Percentiles rank a stretch among this genome's conserved stretches.
These are phyloP conservation scores for Pseudocercospora fuligena DNA, from an alignment of 2,329 filamentous ascomycete genomes.

Conservation along the genomic window DNA sequence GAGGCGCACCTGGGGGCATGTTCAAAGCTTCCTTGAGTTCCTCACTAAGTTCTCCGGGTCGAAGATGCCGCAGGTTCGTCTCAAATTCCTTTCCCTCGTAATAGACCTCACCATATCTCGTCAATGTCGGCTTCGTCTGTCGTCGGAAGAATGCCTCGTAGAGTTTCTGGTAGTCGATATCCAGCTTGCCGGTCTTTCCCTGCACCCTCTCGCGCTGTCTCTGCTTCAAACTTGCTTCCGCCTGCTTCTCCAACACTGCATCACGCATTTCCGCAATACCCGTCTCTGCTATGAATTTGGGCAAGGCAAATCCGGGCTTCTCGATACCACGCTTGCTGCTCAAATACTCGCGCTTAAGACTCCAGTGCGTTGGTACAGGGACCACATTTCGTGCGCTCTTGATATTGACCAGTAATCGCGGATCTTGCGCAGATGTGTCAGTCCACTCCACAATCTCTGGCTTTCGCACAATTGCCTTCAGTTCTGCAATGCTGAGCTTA, in stretches of 20 bases:
- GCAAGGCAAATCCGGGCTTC: conserved; percentile 88
- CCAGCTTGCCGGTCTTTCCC: conserved; percentile 94
- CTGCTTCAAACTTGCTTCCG: conserved; percentile 87
- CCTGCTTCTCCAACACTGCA: conserved; percentile 93
- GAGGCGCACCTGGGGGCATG: conserved; percentile 89
- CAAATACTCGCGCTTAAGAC: conserved; percentile 92
- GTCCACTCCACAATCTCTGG: conserved; percentile 98
- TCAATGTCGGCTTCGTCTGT: conserved; percentile 93
- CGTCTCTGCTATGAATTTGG: conserved; percentile 96
- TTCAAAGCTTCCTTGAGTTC: conserved; percentile 89
- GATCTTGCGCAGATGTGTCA: conserved; percentile 88
- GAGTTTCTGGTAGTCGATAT: conserved; percentile 97
- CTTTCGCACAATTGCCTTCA: conserved; percentile 88
- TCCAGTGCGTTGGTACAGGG: conserved; percentile 92
- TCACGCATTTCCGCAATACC: conserved; percentile 98
- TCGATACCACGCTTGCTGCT: conserved; percentile 97
- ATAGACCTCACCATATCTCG: conserved; percentile 97
- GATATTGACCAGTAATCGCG: conserved; percentile 86
- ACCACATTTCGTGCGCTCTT: conserved; percentile 95
- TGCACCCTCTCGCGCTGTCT: conserved; percentile 93
- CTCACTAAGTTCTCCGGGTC: conserved; percentile 87
- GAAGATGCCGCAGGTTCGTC: conserved; percentile 87
- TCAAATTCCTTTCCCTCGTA: conserved; percentile 99
- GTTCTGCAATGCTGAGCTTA: conserved; percentile 90
- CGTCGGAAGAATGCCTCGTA: conserved; percentile 99